Percentiles rank a stretch among this genome's conserved stretches.
These are phyloP conservation scores for Emydomyces testavorans DNA, from an alignment of 2,329 filamentous ascomycete genomes.

Conservation along the genomic window DNA sequence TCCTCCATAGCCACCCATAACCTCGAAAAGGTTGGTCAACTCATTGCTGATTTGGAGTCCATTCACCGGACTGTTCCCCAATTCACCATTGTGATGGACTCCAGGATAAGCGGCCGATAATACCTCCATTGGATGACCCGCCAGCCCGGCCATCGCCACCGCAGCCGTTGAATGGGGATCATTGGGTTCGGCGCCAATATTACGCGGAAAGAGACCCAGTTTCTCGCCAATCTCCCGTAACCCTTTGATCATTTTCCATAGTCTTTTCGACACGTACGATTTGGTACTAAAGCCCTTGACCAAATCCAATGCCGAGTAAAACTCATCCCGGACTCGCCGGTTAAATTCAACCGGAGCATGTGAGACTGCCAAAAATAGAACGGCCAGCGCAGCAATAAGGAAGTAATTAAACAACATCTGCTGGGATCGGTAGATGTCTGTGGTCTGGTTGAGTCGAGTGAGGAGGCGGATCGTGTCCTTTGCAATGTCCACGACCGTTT, in stretches of 20 bases:
- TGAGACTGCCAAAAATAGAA: constrained; percentile 53
- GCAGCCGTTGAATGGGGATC: constrained; percentile 52
- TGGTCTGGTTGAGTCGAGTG: constrained; percentile 49
- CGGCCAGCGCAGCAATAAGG: constrained; percentile 51
- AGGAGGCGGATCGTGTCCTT: constrained; percentile 54
- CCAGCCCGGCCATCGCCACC: constrained; percentile 54
- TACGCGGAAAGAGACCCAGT: constrained; percentile 42
- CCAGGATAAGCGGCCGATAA: constrained; percentile 39
- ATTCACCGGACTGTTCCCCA: constrained; percentile 46
- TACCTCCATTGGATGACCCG: constrained; percentile 50
- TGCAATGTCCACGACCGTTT: constrained; percentile 54
- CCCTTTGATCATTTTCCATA: constrained; percentile 54
- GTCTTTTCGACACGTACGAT: constrained; percentile 49
- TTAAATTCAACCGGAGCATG: constrained; percentile 53
- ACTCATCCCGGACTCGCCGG: constrained; percentile 51
- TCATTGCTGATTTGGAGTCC: constrained; percentile 50
- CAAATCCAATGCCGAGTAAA: constrained; percentile 55
- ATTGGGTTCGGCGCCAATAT: constrained; percentile 31
- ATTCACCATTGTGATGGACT: constrained; percentile 22
- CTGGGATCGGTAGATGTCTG: constrained; percentile 52
- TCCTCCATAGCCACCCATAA: constrained; percentile 44
- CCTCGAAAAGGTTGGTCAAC: constrained; percentile 52
- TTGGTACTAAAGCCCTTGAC: constrained; percentile 51
- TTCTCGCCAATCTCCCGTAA: constrained; percentile 53
- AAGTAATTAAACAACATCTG: constrained; percentile 58